Conservation (phyloP, 1,284 basidiomycete species). For the Apiotrichum brassicae region DNA sequence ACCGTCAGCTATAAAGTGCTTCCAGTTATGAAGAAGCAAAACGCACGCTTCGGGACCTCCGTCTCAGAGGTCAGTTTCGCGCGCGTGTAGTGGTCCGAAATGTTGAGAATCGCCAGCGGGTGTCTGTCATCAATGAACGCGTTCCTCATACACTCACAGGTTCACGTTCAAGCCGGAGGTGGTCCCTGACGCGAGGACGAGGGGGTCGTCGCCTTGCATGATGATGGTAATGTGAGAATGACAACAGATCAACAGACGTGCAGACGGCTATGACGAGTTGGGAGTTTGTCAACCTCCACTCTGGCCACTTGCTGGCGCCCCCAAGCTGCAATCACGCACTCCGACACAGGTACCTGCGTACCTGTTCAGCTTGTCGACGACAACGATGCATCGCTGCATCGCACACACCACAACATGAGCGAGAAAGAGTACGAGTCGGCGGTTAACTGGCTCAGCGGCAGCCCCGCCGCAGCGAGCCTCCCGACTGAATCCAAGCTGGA, state of each 20-base stretch:
- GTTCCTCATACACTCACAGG: conserved; percentile 26
- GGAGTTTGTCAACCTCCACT: no score
- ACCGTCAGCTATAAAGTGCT: no score
- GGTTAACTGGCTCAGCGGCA: conserved; percentile 28
- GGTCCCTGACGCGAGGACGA: conserved; percentile 13
- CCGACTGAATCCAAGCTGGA: conserved; percentile 38
- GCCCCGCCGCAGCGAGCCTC: conserved; percentile 26
- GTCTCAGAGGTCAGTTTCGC: conserved; percentile 41
- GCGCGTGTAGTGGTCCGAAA: conserved; percentile 92
- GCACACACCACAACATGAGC: neutral
- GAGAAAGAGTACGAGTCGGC: conserved; percentile 29
- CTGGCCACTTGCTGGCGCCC: no score
- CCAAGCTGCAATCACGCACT: no score
- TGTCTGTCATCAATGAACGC: conserved; percentile 56
- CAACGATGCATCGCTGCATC: no score
- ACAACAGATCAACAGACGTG: no score
- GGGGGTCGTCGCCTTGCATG: neutral
- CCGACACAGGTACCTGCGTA: no score
- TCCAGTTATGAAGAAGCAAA: no score
- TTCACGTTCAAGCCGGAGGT: conserved; percentile 41
- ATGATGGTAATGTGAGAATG: neutral
- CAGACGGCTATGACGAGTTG: no score
- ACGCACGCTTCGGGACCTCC: conserved; percentile 4
- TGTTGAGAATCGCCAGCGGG: conserved; percentile 90
- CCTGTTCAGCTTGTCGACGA: no score